Evolutionary conservation across 192 early-diverging fungal species (phyloP).

Genomic region (Lobosporangium transversale): DNA sequence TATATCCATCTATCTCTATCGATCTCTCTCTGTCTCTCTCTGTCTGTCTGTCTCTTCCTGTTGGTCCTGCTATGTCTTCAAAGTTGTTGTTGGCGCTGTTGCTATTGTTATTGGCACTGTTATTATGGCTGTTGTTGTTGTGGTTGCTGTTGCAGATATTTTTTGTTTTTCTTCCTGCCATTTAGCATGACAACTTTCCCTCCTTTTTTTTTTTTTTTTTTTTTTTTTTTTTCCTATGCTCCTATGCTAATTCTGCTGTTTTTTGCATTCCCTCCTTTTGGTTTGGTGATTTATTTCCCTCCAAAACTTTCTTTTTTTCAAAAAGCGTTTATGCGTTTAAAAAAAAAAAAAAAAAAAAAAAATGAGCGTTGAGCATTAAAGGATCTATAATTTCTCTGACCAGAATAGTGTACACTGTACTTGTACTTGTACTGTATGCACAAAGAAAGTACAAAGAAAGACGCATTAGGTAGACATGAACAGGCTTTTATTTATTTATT

Average conservation of each 20-base stretch:
- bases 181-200: no score
- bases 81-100: neutral
- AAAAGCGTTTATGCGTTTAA: neutral
- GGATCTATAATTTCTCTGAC: no score
- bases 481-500: no score
- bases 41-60: neutral
- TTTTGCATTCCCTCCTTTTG: neutral
- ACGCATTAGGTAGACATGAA: no score
- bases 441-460: no score
- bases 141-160: no score
- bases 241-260: neutral
- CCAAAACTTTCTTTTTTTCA: neutral
- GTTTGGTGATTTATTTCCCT: neutral
- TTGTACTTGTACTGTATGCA: no score
- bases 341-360: neutral
- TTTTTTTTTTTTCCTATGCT: neutral
- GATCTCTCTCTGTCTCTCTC: neutral
- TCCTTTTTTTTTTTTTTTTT: neutral
- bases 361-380: neutral
- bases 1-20: constrained; percentile 1
- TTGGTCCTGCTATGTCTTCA: neutral
- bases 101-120: neutral
- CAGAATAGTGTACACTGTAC: no score
- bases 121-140: no score
- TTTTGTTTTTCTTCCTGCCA: no score